A percentile compares a stretch with the other conserved stretches of the same genome.
Conservation (phyloP, 805 yeast genomes). For the Lachancea lanzarotensis region DNA sequence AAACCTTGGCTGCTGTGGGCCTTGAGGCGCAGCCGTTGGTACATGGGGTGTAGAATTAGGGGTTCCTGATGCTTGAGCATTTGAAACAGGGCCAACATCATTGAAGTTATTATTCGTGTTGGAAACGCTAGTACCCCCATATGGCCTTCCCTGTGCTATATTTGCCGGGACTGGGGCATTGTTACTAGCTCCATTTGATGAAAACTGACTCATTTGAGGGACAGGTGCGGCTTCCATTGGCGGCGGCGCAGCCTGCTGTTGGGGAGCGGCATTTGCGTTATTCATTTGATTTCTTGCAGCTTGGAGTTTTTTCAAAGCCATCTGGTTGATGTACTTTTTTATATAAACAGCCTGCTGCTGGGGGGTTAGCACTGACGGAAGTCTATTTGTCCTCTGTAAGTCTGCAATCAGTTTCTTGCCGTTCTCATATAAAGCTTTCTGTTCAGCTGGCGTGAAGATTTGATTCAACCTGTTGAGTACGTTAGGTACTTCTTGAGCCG, state of each 20-base stretch:
- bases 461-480: slow-evolving; percentile 32
- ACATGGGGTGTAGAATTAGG: not conserved
- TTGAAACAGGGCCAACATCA: not conserved
- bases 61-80: not conserved
- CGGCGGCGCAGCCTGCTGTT: slow-evolving; percentile 4
- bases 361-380: slow-evolving; percentile 12
- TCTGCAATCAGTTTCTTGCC: slow-evolving; percentile 34
- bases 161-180: not conserved
- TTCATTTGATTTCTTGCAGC: slow-evolving; percentile 19
- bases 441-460: slow-evolving; percentile 32
- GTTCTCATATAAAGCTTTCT: slow-evolving; percentile 30
- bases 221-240: not conserved
- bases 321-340: slow-evolving; percentile 33
- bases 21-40: slow-evolving; percentile 2
- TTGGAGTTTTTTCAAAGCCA: slow-evolving; percentile 32
- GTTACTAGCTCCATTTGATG: not conserved
- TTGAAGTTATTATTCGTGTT: not conserved
- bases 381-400: slow-evolving; percentile 29
- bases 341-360: slow-evolving; percentile 27
- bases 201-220: slow-evolving; percentile 10
- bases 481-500: slow-evolving; percentile 27
- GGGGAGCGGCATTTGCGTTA: slow-evolving; percentile 10
- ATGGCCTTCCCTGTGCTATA: slow-evolving; percentile 6
- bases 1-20: slow-evolving; percentile 18
- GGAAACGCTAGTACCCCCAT: not conserved